These are phyloP conservation scores for Cladosporium sp. DNA, from an alignment of 2,329 filamentous ascomycete species.

Conservation along the genomic window DNA sequence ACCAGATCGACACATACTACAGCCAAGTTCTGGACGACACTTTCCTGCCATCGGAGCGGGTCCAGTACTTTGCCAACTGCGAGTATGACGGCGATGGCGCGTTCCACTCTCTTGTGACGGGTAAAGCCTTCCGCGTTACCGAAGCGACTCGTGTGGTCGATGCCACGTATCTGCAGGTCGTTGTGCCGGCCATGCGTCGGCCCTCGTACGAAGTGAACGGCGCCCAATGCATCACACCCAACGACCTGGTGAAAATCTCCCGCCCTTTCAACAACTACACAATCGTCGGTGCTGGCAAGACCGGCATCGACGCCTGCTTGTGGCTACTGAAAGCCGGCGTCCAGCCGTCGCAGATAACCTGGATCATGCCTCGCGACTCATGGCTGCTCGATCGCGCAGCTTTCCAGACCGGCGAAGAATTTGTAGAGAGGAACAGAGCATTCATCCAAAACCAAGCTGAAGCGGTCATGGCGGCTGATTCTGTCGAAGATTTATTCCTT, in stretches of 20 bases:
- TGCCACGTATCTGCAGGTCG: constrained; percentile 26
- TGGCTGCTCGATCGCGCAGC: constrained; percentile 25
- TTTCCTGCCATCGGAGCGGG: constrained; percentile 27
- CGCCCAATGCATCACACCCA: constrained; percentile 22
- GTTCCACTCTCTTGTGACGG: constrained; percentile 23
- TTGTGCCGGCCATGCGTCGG: constrained; percentile 26
- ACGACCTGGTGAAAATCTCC: constrained; percentile 20
- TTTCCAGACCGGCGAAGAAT: constrained; percentile 20
- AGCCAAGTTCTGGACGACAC: constrained; percentile 26
- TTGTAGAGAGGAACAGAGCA: constrained; percentile 6
- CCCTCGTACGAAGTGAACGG: constrained; percentile 23
- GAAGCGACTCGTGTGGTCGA: constrained; percentile 26
- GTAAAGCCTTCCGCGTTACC: constrained; percentile 21
- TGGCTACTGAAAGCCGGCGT: constrained; percentile 26
- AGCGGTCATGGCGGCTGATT: constrained; percentile 23
- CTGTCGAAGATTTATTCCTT: constrained; percentile 22
- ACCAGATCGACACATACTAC: constrained; percentile 27
- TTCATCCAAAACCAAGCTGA: constrained; percentile 3
- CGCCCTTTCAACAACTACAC: constrained; percentile 25
- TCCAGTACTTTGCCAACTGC: constrained; percentile 26
- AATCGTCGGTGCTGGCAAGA: constrained; percentile 28
- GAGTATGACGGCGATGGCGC: constrained; percentile 24
- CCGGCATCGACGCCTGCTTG: constrained; percentile 27
- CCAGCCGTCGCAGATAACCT: constrained; percentile 23
- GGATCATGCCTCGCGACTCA: constrained; percentile 30